Percentiles rank a stretch among this genome's conserved stretches.
Evolutionary conservation across 768 basidiomycete genomes (phyloP).

Genomic region (Tylopilus sp.): DNA sequence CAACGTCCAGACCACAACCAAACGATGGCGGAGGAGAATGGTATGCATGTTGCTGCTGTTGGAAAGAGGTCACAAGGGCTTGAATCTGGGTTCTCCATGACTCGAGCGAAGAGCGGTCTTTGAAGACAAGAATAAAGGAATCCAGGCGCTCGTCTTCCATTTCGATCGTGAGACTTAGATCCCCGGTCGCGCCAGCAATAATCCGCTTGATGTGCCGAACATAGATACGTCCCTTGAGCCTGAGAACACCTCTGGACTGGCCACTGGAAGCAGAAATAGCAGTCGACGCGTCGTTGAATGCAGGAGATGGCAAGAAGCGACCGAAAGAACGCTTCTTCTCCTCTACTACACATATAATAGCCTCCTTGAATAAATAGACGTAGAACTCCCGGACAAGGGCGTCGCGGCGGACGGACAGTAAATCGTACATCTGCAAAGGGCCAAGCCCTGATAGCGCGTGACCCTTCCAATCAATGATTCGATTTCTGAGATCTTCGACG

Average conservation of each 20-base stretch:
- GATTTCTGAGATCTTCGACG: slow-evolving; percentile 82
- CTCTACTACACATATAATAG: slow-evolving; percentile 96
- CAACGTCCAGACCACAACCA: slow-evolving; percentile 50
- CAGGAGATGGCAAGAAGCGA: slow-evolving; percentile 65
- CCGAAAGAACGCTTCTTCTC: slow-evolving; percentile 86
- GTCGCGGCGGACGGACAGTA: slow-evolving; percentile 85
- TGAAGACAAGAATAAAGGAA: slow-evolving; percentile 94
- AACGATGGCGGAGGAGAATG: slow-evolving; percentile 28
- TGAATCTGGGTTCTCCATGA: slow-evolving; percentile 86
- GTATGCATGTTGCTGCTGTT: slow-evolving; percentile 43
- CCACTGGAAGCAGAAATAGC: slow-evolving; percentile 31
- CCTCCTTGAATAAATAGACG: slow-evolving; percentile 96
- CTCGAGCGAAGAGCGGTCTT: slow-evolving; percentile 84
- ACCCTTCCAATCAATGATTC: slow-evolving; percentile 96
- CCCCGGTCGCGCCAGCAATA: slow-evolving; percentile 73
- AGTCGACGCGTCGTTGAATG: slow-evolving; percentile 50
- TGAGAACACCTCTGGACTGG: slow-evolving; percentile 62
- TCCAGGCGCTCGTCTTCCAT: slow-evolving; percentile 96
- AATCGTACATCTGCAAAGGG: slow-evolving; percentile 86
- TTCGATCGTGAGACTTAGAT: slow-evolving; percentile 92
- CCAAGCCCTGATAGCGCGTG: slow-evolving; percentile 90
- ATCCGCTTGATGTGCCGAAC: slow-evolving; percentile 92
- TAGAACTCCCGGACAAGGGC: slow-evolving; percentile 89
- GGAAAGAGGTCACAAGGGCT: slow-evolving; percentile 68
- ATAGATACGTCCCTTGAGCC: slow-evolving; percentile 94